These are phyloP conservation scores for Termitomyces sp. DNA, from an alignment of 768 basidiomycete genomes.

Conservation along the genomic window DNA sequence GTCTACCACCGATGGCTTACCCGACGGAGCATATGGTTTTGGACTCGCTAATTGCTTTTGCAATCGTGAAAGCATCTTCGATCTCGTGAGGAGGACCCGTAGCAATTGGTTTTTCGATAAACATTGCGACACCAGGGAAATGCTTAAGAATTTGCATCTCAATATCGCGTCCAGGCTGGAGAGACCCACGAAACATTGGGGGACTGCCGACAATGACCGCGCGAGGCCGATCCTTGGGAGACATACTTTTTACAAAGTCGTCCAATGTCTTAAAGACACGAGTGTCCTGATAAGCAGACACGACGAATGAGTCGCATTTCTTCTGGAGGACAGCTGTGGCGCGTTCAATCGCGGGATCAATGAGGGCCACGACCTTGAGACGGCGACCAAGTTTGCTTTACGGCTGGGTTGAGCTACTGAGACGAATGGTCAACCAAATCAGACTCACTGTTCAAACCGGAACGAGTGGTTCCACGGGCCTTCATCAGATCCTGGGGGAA, in stretches of 20 bases:
- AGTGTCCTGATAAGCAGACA: slow-evolving; percentile 88
- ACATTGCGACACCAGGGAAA: slow-evolving; percentile 86
- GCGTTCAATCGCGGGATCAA: slow-evolving; percentile 86
- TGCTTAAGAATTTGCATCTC: slow-evolving; percentile 82
- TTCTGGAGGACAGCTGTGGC: slow-evolving; percentile 75
- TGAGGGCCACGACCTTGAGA: slow-evolving; percentile 91
- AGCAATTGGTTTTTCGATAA: slow-evolving; percentile 90
- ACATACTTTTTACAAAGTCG: slow-evolving; percentile 72
- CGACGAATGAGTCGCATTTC: slow-evolving; percentile 91
- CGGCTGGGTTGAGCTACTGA: slow-evolving; percentile 1
- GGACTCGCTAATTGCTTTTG: slow-evolving; percentile 62
- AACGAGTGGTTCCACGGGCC: slow-evolving; percentile 94
- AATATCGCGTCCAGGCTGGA: slow-evolving; percentile 70
- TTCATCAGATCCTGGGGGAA: slow-evolving; percentile 64
- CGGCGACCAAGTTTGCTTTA: slow-evolving; percentile 88
- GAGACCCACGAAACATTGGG: slow-evolving; percentile 87
- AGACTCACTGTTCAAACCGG: slow-evolving; percentile 76
- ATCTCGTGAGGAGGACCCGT: slow-evolving; percentile 72
- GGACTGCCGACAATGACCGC: slow-evolving; percentile 88
- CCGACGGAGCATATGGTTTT: slow-evolving; percentile 85
- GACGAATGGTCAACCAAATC: slow-evolving; percentile 6
- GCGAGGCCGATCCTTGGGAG: slow-evolving; percentile 60
- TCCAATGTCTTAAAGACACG: slow-evolving; percentile 79
- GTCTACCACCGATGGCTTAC: slow-evolving; percentile 31
- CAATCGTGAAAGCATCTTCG: slow-evolving; percentile 62